phyloP scores from a whole-genome alignment of 2,329 filamentous ascomycete species.

The Elsinoe ampelina region DNA sequence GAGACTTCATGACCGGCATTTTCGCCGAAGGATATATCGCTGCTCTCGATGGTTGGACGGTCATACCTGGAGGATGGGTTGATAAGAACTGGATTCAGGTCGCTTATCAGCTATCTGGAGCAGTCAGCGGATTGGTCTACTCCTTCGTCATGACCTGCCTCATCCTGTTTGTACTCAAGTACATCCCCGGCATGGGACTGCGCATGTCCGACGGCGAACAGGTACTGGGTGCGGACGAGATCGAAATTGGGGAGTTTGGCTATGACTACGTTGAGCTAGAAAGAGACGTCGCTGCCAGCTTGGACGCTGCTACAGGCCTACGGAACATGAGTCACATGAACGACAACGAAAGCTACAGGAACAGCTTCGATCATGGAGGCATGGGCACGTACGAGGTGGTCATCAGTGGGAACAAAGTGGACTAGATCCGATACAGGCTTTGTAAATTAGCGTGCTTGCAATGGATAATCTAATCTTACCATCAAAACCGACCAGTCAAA shows the following conservation, averaged over 20 bases:
- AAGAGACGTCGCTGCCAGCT: slow-evolving; percentile 72
- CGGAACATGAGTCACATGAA: slow-evolving; percentile 1
- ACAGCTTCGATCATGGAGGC: neutral
- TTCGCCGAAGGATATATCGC: slow-evolving; percentile 63
- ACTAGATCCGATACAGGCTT: neutral
- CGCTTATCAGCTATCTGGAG: slow-evolving; percentile 60
- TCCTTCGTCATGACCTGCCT: slow-evolving; percentile 64
- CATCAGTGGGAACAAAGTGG: slow-evolving; percentile 6
- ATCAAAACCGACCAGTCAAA: neutral
- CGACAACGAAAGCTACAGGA: neutral
- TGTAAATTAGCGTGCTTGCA: too few relatives aligned
- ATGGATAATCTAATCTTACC: too few relatives aligned
- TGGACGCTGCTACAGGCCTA: neutral
- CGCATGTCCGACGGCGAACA: slow-evolving; percentile 74
- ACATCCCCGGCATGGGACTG: slow-evolving; percentile 67
- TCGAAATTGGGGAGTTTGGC: slow-evolving; percentile 81
- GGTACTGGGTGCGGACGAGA: slow-evolving; percentile 79
- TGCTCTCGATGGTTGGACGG: slow-evolving; percentile 68
- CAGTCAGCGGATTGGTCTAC: slow-evolving; percentile 54
- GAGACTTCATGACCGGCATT: slow-evolving; percentile 66
- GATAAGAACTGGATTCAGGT: slow-evolving; percentile 73
- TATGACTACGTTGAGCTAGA: slow-evolving; percentile 87
- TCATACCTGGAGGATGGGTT: slow-evolving; percentile 58
- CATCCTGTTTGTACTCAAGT: slow-evolving; percentile 65
- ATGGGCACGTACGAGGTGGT: slow-evolving; percentile 5